Percentiles rank a stretch among this genome's conserved stretches.
phyloP scores from a whole-genome alignment of 2,329 filamentous ascomycete genomes.

The Penicillium verrucosum region DNA sequence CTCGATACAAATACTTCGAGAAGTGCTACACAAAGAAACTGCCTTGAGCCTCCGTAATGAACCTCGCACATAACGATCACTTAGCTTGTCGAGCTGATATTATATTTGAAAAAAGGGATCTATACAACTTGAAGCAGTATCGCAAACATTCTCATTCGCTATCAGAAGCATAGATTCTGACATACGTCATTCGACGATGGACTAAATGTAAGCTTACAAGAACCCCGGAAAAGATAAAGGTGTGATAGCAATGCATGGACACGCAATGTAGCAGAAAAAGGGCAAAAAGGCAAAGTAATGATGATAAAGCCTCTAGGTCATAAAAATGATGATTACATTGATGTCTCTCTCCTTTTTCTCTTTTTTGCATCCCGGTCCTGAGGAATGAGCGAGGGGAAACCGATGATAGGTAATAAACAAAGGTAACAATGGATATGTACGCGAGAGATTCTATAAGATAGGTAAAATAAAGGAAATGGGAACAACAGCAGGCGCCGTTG shows the following conservation, averaged over 20 bases:
- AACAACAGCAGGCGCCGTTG: background rate
- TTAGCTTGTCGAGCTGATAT: background rate
- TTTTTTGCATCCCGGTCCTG: background rate
- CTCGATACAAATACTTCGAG: background rate
- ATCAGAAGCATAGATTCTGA: background rate
- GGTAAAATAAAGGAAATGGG: background rate
- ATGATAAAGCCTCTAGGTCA: background rate
- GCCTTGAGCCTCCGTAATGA: no score
- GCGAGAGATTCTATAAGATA: slow-evolving; percentile 4
- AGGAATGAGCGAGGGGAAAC: background rate
- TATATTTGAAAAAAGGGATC: no score
- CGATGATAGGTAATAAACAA: background rate
- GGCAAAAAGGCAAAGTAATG: background rate
- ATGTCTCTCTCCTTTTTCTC: background rate
- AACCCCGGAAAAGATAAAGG: background rate
- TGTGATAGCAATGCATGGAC: background rate
- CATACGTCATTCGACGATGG: background rate
- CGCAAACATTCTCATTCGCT: background rate
- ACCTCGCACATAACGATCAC: background rate
- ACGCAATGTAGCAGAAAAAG: background rate
- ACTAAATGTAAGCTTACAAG: background rate
- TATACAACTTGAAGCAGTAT: background rate
- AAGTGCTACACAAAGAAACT: background rate
- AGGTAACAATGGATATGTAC: slow-evolving; percentile 9
- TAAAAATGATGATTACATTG: slow-evolving; percentile 6